Evolutionary conservation across 257 asterid genomes (phyloP), one percentile per base, ranked within the genome.

Genomic region (Perilla frutescens): DNA sequence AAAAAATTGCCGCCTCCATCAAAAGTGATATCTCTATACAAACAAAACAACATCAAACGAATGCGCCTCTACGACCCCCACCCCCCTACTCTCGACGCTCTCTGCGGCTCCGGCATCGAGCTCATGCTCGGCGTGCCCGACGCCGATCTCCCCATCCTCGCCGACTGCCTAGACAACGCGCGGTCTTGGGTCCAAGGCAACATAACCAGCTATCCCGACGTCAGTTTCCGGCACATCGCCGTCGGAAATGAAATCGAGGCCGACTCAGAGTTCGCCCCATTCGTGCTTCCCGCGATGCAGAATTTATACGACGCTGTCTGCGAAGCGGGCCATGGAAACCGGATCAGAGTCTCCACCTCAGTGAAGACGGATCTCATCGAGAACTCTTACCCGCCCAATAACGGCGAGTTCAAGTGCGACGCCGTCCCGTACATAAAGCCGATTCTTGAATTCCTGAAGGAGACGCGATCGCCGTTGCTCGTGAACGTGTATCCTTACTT

Each of bases 81-180:
- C 37, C 64, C 58, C 1, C 68, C 72, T 0, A 74, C 80, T 1
- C 76, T 79, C 47, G 1, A 12, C 2, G 83, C 80, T 15, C 82
- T 78, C 3, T n/a, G 12, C 39, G 76, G 72, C 15, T 43, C 82
- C 75, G 70, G n/a, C 79, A 72, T 80, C 39, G 73, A 72, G 39
- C 79, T 80, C 32, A 67, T 80, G 36, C 60, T 80, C 34, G 84
- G 58, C 0, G 68, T 73, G 51, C 76, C 73, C 8, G 73, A 72
- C 36, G 14, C 2, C 1, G 73, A 71, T 6, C 79, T 80, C 77
- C 37, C 11, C 7, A 10, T 4, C 7, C 5, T 60, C 3, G 66
- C 66, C 10, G 0, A 60, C 0, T 12, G 59, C 60, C 75, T 34
- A 34, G 11, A 43, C 48, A 43, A 45, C 36, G 76, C 76, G 1